These are phyloP conservation scores for Colletotrichum tropicicola DNA, from an alignment of 2,329 filamentous ascomycete genomes.

Conservation along the genomic window DNA sequence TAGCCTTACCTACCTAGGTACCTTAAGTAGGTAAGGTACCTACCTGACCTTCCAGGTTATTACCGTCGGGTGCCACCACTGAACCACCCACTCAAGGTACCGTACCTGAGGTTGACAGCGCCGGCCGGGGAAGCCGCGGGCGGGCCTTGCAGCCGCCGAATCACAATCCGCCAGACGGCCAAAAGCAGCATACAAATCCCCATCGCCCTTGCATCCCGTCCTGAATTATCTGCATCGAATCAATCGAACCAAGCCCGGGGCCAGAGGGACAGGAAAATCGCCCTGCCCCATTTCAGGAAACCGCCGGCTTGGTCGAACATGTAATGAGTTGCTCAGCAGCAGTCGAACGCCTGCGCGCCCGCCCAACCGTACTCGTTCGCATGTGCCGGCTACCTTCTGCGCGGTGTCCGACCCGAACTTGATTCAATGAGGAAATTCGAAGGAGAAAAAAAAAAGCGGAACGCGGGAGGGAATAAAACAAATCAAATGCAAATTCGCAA, in stretches of 20 bases:
- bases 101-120: too few relatives aligned
- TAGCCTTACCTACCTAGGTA: too few relatives aligned
- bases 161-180: constrained; percentile 25
- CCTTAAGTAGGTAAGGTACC: too few relatives aligned
- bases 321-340: not conserved
- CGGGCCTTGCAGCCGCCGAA: constrained; percentile 19
- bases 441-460: not conserved
- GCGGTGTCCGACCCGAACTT: not conserved
- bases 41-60: too few relatives aligned
- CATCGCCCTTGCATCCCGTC: constrained; percentile 10
- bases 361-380: not conserved
- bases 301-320: not conserved
- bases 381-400: not conserved
- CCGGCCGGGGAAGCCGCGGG: constrained; percentile 1
- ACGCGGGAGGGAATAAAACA: not conserved
- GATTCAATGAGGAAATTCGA: constrained; percentile 7
- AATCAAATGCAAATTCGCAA: too few relatives aligned
- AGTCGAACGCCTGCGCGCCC: not conserved
- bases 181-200: constrained; percentile 21
- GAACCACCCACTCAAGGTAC: too few relatives aligned
- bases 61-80: too few relatives aligned
- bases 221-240: not conserved
- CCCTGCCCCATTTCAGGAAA: not conserved
- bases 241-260: not conserved
- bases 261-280: not conserved